Evolutionary conservation across 2,329 filamentous ascomycete species (phyloP).

Genomic region (Cladophialophora psammophila): DNA sequence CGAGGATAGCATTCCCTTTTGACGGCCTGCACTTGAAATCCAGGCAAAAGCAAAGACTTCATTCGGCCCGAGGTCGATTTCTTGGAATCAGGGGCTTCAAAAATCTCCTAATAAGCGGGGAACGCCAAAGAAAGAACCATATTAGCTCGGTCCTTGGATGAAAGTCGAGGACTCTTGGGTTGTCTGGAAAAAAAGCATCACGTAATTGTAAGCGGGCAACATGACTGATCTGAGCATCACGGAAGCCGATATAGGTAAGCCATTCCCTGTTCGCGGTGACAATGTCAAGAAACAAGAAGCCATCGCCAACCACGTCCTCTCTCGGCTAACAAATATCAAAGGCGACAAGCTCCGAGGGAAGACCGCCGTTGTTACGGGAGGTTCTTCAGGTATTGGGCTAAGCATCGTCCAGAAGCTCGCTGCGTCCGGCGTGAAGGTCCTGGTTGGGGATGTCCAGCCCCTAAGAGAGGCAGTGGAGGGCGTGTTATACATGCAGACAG

Average conservation of each 20-base stretch:
- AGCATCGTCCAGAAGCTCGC: slow-evolving; percentile 1
- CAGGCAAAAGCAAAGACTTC: neutral
- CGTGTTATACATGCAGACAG: neutral
- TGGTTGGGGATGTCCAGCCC: neutral
- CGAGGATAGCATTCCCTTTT: neutral
- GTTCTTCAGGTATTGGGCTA: neutral
- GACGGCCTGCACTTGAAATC: neutral
- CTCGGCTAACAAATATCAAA: neutral
- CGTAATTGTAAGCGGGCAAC: neutral
- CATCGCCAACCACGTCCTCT: no score
- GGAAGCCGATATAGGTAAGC: slow-evolving; percentile 3
- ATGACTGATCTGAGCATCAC: slow-evolving; percentile 1
- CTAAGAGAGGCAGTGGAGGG: neutral
- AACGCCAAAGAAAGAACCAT: neutral
- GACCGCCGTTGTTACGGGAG: neutral
- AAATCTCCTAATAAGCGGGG: neutral
- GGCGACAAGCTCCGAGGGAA: slow-evolving; percentile 3
- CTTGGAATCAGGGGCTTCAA: neutral
- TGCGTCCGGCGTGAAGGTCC: neutral
- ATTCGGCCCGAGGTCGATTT: slow-evolving; percentile 2
- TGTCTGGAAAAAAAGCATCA: neutral
- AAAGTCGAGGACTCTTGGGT: neutral
- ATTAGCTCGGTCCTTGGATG: neutral
- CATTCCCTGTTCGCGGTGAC: neutral
- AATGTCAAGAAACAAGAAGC: no score